phyloP scores from a whole-genome alignment of 495 filamentous ascomycete genomes.

The Daldinia bambusicola region DNA sequence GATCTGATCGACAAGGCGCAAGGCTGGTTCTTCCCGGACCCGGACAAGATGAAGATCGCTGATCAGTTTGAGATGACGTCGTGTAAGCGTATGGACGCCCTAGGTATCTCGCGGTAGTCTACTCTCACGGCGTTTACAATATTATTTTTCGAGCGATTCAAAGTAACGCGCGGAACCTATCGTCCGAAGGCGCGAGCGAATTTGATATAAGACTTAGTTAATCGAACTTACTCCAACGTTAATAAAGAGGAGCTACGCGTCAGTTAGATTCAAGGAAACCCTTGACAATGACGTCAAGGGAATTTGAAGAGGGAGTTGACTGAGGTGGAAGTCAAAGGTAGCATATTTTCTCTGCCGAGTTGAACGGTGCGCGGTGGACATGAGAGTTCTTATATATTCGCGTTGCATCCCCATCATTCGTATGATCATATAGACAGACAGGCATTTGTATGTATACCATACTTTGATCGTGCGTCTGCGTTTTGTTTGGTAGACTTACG shows the following conservation, averaged over 20 bases:
- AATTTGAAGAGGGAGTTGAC: constrained; percentile 11
- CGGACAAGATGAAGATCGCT: constrained; percentile 72
- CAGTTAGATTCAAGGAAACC: neutral
- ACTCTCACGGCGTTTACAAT: neutral
- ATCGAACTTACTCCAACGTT: neutral
- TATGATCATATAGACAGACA: constrained; percentile 11
- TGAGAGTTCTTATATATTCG: constrained; percentile 19
- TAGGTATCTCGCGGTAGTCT: constrained; percentile 44
- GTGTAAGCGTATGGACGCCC: constrained; percentile 52
- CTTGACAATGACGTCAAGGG: constrained; percentile 7
- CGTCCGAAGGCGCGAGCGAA: neutral
- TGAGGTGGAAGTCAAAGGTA: neutral
- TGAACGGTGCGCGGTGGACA: neutral
- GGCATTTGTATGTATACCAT: neutral
- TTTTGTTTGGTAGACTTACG: neutral
- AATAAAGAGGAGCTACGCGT: neutral
- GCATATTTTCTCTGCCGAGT: neutral
- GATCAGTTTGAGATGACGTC: constrained; percentile 52
- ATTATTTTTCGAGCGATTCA: neutral
- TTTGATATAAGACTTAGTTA: neutral
- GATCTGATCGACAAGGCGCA: constrained; percentile 80
- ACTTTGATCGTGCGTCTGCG: neutral
- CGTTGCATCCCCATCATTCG: constrained; percentile 2
- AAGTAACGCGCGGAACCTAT: neutral
- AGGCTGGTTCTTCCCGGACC: constrained; percentile 88